Evolutionary conservation across 768 basidiomycete species (phyloP).

Genomic region (Tulasnella sp.): DNA sequence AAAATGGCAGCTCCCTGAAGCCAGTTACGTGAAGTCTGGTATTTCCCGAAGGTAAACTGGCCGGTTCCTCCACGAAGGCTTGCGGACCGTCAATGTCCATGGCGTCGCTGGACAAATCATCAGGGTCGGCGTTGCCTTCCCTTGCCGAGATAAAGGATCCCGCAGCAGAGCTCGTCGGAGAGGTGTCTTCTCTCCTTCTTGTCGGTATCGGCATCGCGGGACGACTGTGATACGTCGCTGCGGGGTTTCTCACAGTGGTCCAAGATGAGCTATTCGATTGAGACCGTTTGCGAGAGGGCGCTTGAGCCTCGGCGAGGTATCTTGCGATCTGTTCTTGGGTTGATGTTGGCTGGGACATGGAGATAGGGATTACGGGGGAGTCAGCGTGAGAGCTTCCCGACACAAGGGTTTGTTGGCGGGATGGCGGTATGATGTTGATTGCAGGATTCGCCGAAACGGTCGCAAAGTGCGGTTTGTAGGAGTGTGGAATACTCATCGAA

Average conservation of each 20-base stretch:
- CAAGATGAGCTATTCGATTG: neutral
- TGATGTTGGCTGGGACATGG: neutral
- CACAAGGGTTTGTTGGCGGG: neutral
- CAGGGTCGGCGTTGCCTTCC: neutral
- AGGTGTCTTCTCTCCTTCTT: neutral
- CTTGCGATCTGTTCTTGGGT: neutral
- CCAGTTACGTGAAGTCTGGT: too few relatives aligned
- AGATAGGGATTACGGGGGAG: neutral
- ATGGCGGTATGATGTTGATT: neutral
- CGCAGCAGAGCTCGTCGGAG: neutral
- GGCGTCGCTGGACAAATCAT: neutral
- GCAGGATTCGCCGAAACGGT: neutral
- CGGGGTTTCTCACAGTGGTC: neutral
- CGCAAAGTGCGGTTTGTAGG: neutral
- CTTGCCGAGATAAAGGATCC: neutral
- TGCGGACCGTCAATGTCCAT: neutral
- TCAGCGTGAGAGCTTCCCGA: neutral
- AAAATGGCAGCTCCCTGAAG: too few relatives aligned
- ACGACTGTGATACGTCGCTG: neutral
- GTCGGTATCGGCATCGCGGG: neutral
- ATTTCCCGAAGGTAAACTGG: neutral
- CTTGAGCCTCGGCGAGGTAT: neutral
- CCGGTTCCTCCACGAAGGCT: neutral
- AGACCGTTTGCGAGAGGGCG: neutral
- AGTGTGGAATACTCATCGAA: neutral